A percentile compares a stretch with the other conserved stretches of the same genome.
These are phyloP conservation scores for Pythium periplocum DNA, from an alignment of 352 stramenopile genomes.

Conservation along the genomic window DNA sequence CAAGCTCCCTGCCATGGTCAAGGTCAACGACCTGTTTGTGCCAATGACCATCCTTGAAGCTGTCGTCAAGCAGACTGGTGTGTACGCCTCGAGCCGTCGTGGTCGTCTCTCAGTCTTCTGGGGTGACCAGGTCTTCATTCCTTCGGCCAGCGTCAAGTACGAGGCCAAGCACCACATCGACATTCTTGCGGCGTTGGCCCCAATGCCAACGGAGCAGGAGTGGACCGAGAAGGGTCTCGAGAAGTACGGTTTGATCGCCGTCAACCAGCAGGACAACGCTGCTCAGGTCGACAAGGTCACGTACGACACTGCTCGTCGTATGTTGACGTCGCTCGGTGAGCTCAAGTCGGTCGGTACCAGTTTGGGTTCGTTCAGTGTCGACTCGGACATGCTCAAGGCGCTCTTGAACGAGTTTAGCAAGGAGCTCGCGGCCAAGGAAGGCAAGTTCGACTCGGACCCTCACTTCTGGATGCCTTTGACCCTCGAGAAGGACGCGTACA, in stretches of 20 bases:
- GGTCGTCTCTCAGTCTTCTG: conserved; percentile 96
- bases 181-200: conserved; percentile 94
- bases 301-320: conserved; percentile 92
- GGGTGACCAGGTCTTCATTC: conserved; percentile 98
- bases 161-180: conserved; percentile 94
- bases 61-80: conserved; percentile 97
- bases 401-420: conserved; percentile 91
- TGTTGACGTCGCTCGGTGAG: conserved; percentile 91
- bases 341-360: conserved; percentile 94
- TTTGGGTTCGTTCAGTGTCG: conserved; percentile 95
- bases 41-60: conserved; percentile 97
- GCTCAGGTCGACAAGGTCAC: conserved; percentile 98
- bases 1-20: conserved; percentile 94
- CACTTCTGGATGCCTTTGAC: conserved; percentile 99
- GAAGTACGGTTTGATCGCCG: conserved; percentile 98
- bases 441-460: conserved; percentile 96
- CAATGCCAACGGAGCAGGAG: conserved; percentile 90
- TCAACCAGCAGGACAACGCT: conserved; percentile 89
- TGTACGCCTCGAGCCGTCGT: conserved; percentile 93
- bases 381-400: conserved; percentile 87
- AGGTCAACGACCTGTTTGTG: conserved; percentile 80
- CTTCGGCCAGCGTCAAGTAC: conserved; percentile 91
- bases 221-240: conserved; percentile 95
- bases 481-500: conserved; percentile 89
- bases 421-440: conserved; percentile 88